Conservation (phyloP, 1,284 basidiomycete species). For the Fomitopsis palustris region DNA sequence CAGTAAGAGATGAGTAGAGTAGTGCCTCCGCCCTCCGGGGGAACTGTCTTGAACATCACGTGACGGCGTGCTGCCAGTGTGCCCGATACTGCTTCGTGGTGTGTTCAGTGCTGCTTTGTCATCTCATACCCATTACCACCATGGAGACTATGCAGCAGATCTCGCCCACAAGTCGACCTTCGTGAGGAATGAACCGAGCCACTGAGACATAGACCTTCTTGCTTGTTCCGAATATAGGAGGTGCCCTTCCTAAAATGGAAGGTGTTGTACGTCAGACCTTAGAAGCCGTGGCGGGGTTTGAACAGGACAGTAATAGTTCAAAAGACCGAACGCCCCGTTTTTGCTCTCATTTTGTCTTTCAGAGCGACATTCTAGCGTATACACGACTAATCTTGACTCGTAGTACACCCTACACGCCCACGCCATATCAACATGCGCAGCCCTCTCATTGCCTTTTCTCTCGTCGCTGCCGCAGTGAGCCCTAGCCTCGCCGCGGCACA, state of each 20-base stretch:
- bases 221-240: slow-evolving; percentile 2
- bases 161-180: too few relatives aligned
- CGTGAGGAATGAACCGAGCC: too few relatives aligned
- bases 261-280: slow-evolving; percentile 11
- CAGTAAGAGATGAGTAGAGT: too few relatives aligned
- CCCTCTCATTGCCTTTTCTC: slow-evolving; percentile 30
- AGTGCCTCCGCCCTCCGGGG: too few relatives aligned
- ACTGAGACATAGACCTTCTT: neutral
- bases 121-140: too few relatives aligned
- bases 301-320: slow-evolving; percentile 16
- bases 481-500: slow-evolving; percentile 26
- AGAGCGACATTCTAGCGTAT: slow-evolving; percentile 15
- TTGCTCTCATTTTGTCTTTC: slow-evolving; percentile 10
- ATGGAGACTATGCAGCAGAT: too few relatives aligned
- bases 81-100: too few relatives aligned
- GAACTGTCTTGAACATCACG: neutral
- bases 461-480: slow-evolving; percentile 29
- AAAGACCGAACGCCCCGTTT: slow-evolving; percentile 8
- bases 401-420: slow-evolving; percentile 14
- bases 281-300: slow-evolving; percentile 25
- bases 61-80: neutral
- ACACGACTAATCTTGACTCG: slow-evolving; percentile 22
- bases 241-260: slow-evolving; percentile 6
- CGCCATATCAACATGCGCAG: slow-evolving; percentile 26
- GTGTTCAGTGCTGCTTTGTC: too few relatives aligned